Evolutionary conservation across 352 stramenopile genomes (phyloP).

Genomic region (Phytophthora macrochlamydospora): DNA sequence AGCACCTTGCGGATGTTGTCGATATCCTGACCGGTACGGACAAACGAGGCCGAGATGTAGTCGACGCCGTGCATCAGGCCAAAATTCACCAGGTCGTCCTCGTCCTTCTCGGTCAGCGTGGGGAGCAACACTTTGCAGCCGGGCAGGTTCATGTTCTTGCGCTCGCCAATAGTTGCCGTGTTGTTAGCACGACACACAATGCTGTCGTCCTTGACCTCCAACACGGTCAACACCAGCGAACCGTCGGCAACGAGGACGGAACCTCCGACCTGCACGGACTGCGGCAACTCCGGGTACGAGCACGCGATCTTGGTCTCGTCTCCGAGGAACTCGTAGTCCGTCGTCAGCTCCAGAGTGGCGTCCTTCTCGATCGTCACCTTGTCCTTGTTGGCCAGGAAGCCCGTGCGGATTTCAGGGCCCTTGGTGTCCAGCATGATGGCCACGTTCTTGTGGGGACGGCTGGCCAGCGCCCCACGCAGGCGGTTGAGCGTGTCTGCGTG

Average conservation of each 20-base stretch:
- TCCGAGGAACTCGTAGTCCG: slow-evolving; percentile 75
- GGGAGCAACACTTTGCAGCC: slow-evolving; percentile 92
- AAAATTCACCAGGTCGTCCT: slow-evolving; percentile 95
- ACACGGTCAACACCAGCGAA: slow-evolving; percentile 92
- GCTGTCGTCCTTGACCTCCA: slow-evolving; percentile 80
- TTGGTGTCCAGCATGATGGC: slow-evolving; percentile 97
- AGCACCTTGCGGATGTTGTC: slow-evolving; percentile 94
- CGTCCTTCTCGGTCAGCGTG: slow-evolving; percentile 93
- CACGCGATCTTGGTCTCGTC: slow-evolving; percentile 91
- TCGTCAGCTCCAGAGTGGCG: slow-evolving; percentile 65
- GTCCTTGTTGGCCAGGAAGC: slow-evolving; percentile 83
- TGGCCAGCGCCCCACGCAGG: slow-evolving; percentile 64
- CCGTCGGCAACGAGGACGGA: slow-evolving; percentile 96
- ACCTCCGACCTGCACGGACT: slow-evolving; percentile 91
- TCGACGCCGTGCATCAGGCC: slow-evolving; percentile 96
- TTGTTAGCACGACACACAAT: slow-evolving; percentile 83
- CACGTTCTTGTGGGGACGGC: slow-evolving; percentile 72
- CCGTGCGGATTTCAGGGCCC: slow-evolving; percentile 96
- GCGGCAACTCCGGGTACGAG: slow-evolving; percentile 93
- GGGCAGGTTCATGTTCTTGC: slow-evolving; percentile 98
- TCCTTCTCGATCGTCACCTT: slow-evolving; percentile 75
- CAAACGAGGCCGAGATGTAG: slow-evolving; percentile 98
- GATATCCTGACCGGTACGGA: slow-evolving; percentile 96
- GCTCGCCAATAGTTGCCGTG: slow-evolving; percentile 87
- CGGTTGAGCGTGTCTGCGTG: slow-evolving; percentile 73